Evolutionary conservation across 305 asterid genomes (phyloP), one percentile per base, ranked within the genome.

Genomic region (Caryopteris hybrid): DNA sequence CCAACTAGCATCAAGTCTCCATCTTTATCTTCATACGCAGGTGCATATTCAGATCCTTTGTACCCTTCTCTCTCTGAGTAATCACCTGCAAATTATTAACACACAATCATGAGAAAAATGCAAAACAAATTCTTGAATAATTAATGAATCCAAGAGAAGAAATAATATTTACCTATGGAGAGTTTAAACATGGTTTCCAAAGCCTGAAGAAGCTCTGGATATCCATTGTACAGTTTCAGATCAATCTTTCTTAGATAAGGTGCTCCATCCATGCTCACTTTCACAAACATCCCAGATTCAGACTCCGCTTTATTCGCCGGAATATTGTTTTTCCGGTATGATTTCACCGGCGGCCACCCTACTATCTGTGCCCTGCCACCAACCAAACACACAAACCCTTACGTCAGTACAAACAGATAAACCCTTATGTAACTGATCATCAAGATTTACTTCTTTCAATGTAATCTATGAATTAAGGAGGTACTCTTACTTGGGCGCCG

Each of bases 401-500:
- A 25, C 4, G 11, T 69, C 63, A 68, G 64, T 17, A 42, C 59
- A 12, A 31, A 33, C 10, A 38, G 3, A 36, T 20, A 7, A 3
- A 9, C 25, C 3, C 36, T 5, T 8, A 21, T 25, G 0, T 8
- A 17, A n/a, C 11, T n/a, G n/a, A n/a, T n/a, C n/a, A n/a, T n/a
- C n/a, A n/a, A n/a, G n/a, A n/a, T n/a, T n/a, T n/a, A n/a, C n/a
- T n/a, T n/a, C 4, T 36, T 11, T 9, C 10, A 10, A 22, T 14
- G 12, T 43, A 1, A 10, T 3, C n/a, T 16, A 18, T n/a, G n/a
- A n/a, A n/a, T n/a, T n/a, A n/a, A n/a, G n/a, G n/a, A n/a, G n/a
- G n/a, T n/a, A n/a, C n/a, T n/a, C 88, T 85, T 87, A 91, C 97
- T 91, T 91, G 61, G 95, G 74, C 20, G 88, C 84, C n/a, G 97